Evolutionary conservation across 495 filamentous ascomycete genomes (phyloP), one percentile per base, ranked within the genome.

Genomic region (Xeromyces bisporus): DNA sequence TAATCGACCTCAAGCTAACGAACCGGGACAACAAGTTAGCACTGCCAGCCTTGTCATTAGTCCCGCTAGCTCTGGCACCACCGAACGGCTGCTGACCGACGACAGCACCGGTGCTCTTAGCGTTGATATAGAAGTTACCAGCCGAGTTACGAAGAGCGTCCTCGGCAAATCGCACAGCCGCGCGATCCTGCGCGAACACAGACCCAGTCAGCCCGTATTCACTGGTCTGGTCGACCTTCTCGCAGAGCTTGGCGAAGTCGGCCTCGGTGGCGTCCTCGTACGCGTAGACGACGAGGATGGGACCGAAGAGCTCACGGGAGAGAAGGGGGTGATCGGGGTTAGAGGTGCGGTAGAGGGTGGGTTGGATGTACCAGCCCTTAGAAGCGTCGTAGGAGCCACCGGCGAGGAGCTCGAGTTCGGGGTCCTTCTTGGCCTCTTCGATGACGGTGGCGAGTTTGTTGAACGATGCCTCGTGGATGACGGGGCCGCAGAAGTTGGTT

Each of bases 11-110:
- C 55, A 75, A 57, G 55, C 78, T 85, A 13, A 89, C 80, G 48
- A 91, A 93, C 28, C 84, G 62, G 17, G 65, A 67, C 39, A 93
- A 47, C 31, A 93, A 51, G 47, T 73, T 78, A 36, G 64, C 62
- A 47, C 77, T 84, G 10, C 84, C 84, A 6, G 83, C 83, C 67
- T 93, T 93, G 56, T 93, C 84, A 42, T 89, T 89, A 26, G 84
- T 93, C 9, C 84, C 84, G 41, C 79, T 86, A 7, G 80, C 81
- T 38, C 84, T 66, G 24, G 77, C 75, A 31, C 84, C 84, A 27
- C 84, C 84, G 51, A 93, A 93, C 17, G 84, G 78, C 55, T 93
- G 84, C 66, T 93, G 84, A 9, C 83, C 84, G 2, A 92, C 82
- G 23, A 93, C 83, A 6, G 84, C 84, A 29, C 83, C 84, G 2